These are phyloP conservation scores for Aphanomyces invadans DNA, from an alignment of 352 stramenopile genomes.

Conservation along the genomic window DNA sequence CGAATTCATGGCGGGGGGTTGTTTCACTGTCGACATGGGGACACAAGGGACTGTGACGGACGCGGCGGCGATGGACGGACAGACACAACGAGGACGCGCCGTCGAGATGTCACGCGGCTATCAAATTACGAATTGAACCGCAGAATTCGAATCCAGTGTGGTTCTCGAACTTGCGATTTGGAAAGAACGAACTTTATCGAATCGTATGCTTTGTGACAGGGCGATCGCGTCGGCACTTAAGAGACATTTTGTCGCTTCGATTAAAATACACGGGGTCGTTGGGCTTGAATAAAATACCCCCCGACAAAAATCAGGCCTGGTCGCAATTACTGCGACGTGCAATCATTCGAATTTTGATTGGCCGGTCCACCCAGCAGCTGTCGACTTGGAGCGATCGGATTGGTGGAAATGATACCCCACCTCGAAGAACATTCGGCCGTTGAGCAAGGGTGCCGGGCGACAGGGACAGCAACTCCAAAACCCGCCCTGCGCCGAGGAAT, in stretches of 20 bases:
- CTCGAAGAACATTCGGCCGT: no score
- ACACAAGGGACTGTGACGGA: neutral
- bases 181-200: neutral
- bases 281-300: no score
- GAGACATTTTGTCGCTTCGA: neutral
- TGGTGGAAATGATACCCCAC: no score
- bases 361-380: neutral
- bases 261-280: slow-evolving; percentile 6
- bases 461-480: no score
- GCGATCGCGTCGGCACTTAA: neutral
- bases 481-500: no score
- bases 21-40: slow-evolving; percentile 19
- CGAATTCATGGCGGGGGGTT: neutral
- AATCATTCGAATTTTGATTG: slow-evolving; percentile 11
- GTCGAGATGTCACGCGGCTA: neutral
- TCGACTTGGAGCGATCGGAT: neutral
- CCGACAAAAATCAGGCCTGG: slow-evolving; percentile 6
- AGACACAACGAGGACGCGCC: neutral
- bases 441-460: no score
- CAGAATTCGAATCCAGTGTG: slow-evolving; percentile 8
- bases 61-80: neutral
- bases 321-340: neutral
- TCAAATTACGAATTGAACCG: slow-evolving; percentile 25
- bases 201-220: no score
- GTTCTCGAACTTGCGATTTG: slow-evolving; percentile 14